phyloP scores from a whole-genome alignment of 257 asterid species.

The Coffea canephora region DNA sequence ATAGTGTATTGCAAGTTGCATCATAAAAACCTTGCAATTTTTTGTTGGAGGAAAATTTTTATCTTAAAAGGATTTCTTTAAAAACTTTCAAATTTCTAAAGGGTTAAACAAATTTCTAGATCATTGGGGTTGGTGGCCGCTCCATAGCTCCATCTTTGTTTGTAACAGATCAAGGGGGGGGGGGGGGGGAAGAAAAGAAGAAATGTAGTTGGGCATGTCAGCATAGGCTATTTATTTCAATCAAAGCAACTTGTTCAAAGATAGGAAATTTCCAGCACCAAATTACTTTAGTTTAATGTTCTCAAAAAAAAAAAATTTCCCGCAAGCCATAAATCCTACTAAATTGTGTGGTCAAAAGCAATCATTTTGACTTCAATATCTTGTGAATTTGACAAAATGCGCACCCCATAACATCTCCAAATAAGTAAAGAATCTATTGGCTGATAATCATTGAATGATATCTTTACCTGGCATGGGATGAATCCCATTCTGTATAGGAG shows the following conservation, averaged over 20 bases:
- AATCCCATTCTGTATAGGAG: slow-evolving; percentile 80
- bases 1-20: too few species aligned
- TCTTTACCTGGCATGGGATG: slow-evolving; percentile 80
- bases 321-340: neutral
- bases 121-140: too few species aligned
- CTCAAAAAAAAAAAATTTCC: too few species aligned
- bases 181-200: neutral
- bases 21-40: too few species aligned
- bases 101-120: too few species aligned
- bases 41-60: too few species aligned
- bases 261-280: neutral
- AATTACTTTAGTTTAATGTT: neutral
- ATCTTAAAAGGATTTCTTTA: too few species aligned
- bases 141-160: too few species aligned
- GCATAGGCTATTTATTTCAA: neutral
- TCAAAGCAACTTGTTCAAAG: neutral
- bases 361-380: neutral
- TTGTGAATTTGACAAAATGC: neutral
- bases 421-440: neutral
- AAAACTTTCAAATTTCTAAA: too few species aligned
- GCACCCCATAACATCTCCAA: neutral
- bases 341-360: neutral
- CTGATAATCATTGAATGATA: slow-evolving; percentile 6
- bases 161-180: neutral
- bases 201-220: neutral